These are phyloP conservation scores for Filobasidium floriforme DNA, from an alignment of 768 basidiomycete species.

Conservation along the genomic window DNA sequence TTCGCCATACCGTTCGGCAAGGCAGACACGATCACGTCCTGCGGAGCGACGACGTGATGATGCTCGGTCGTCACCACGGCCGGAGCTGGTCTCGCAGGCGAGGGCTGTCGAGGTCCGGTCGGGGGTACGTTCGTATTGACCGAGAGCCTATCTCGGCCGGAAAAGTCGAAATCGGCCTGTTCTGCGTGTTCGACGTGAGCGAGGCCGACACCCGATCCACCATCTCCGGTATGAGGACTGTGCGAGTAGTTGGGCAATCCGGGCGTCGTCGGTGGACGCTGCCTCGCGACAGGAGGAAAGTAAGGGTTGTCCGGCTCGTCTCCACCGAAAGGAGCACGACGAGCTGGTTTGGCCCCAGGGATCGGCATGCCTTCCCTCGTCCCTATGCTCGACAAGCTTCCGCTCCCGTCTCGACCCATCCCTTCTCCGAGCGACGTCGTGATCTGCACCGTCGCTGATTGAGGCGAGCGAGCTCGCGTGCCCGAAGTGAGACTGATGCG, in stretches of 20 bases:
- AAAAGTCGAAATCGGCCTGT: not conserved
- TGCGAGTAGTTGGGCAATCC: slow-evolving; percentile 15
- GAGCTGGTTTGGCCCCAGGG: slow-evolving; percentile 5
- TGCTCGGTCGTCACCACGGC: slow-evolving; percentile 17
- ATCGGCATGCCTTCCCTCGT: slow-evolving; percentile 7
- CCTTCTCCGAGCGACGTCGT: not conserved
- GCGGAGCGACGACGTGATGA: not conserved
- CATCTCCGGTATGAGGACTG: slow-evolving; percentile 25
- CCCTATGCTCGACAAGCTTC: not conserved
- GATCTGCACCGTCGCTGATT: not conserved
- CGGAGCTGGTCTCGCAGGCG: slow-evolving; percentile 20
- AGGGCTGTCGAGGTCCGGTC: slow-evolving; percentile 1
- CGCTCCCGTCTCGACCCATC: not conserved
- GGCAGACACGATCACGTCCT: not conserved
- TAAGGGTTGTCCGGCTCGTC: slow-evolving; percentile 31
- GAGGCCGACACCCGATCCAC: not conserved
- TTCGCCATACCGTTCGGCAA: not conserved
- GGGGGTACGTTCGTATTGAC: not conserved
- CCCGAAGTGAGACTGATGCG: slow-evolving; percentile 13
- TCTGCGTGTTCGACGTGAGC: slow-evolving; percentile 7
- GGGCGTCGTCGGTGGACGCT: slow-evolving; percentile 6
- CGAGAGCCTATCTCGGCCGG: not conserved
- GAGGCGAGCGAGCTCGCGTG: slow-evolving; percentile 13
- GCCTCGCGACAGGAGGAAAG: slow-evolving; percentile 29
- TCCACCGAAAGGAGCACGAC: not conserved